Evolutionary conservation across 1,139 yeast genomes (phyloP), one percentile per base, ranked within the genome.

Genomic region (Kurtzmaniella quercitrusa): DNA sequence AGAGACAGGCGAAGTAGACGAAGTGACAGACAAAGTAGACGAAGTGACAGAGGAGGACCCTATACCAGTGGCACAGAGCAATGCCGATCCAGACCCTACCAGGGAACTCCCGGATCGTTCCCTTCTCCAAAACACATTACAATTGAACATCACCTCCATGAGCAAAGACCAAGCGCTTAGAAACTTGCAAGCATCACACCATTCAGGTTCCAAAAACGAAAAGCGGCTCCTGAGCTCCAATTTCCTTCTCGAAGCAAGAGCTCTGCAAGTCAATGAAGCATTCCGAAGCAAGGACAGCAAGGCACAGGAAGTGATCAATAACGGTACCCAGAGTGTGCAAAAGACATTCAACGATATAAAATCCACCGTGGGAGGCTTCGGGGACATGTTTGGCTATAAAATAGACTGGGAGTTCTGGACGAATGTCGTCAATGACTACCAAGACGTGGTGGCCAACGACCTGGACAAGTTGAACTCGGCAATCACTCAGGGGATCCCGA

Each of bases 351-450:
- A 80, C 48, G 70, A 76, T 44, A 67, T 77, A 44, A 75, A 74
- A 44, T 69, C 65, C 42, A 74, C 77, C 27, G 71, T 69, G 21
- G 79, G 76, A 15, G 70, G 73, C 14, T 60, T 73, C 51, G 58
- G 57, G 44, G 66, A 70, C 41, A 56, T 68, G 52, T 56, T 68
- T 39, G 70, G 75, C 23, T 59, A 63, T 51, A 57, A 62, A 40
- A 67, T 59, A 38, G 91, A 87, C 59, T 90, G 96, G 96, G 87
- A 84, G 40, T 85, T 88, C 57, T 93, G 98, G 98, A 79, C 89
- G 6, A 70, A 70, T 36, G 86, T 90, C 14, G 89, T 89, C 8
- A 80, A 83, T 51, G 84, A 86, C 58, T 90, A 88, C 57, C 73
- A 81, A 25, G 58, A 66, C 1, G 82, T 85, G n/a, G 89, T 89